A percentile compares a stretch with the other conserved stretches of the same genome.
Evolutionary conservation across 2,329 filamentous ascomycete species (phyloP).

Genomic region (Zasmidium citrigriseum): DNA sequence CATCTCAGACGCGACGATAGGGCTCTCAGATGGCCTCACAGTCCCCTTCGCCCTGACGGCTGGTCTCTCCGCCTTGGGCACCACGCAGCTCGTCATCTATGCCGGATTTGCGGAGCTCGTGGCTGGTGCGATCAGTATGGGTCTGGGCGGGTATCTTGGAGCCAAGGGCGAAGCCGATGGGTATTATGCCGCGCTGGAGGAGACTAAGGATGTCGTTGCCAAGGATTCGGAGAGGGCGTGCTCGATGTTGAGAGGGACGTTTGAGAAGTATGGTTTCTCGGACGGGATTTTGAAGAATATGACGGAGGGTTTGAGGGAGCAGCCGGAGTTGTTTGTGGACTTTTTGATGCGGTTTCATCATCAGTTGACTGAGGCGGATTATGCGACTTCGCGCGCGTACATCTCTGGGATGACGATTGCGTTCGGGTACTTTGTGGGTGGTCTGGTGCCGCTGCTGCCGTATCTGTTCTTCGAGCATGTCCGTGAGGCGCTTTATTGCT

Average conservation of each 20-base stretch:
- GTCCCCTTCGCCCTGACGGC: constrained; percentile 47
- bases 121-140: constrained; percentile 46
- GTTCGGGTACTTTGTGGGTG: constrained; percentile 69
- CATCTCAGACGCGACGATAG: constrained; percentile 48
- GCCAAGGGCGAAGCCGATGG: constrained; percentile 55
- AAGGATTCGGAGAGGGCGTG: constrained; percentile 40
- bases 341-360: constrained; percentile 54
- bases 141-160: constrained; percentile 45
- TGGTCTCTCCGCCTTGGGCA: constrained; percentile 42
- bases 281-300: constrained; percentile 28
- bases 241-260: constrained; percentile 43
- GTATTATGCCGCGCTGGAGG: constrained; percentile 47
- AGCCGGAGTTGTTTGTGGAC: constrained; percentile 41
- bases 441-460: constrained; percentile 69
- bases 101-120: constrained; percentile 44
- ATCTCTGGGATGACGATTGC: constrained; percentile 66
- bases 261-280: constrained; percentile 44
- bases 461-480: constrained; percentile 59
- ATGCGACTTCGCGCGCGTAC: constrained; percentile 43
- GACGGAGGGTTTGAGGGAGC: constrained; percentile 15
- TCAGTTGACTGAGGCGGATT: constrained; percentile 46
- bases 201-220: constrained; percentile 44
- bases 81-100: constrained; percentile 42
- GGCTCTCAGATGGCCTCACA: constrained; percentile 45
- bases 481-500: constrained; percentile 58